These are phyloP conservation scores for Marasmius tenuissimus DNA, from an alignment of 1,284 basidiomycete genomes.

Conservation along the genomic window DNA sequence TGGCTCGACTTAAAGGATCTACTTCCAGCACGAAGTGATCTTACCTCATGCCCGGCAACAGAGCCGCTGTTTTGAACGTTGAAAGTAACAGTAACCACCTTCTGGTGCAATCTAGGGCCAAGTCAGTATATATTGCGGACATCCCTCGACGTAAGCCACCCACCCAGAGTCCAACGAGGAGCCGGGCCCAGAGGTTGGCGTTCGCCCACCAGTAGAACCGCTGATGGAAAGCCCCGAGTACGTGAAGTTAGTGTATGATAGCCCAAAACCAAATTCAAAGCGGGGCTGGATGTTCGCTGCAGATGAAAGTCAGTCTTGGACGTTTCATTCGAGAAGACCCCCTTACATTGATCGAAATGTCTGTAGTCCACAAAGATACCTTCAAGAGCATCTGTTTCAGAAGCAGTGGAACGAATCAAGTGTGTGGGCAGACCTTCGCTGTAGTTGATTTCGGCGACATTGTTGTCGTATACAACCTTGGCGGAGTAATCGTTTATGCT, in stretches of 20 bases:
- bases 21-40: conserved; percentile 5
- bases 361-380: conserved; percentile 64
- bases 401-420: background rate
- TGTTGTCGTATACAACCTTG: conserved; percentile 35
- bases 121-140: background rate
- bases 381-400: background rate
- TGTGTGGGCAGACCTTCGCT: conserved; percentile 33
- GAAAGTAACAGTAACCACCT: conserved; percentile 45
- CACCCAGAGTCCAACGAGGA: conserved; percentile 49
- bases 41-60: conserved; percentile 48
- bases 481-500: conserved; percentile 56
- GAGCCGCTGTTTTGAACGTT: conserved; percentile 45
- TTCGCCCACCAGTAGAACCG: conserved; percentile 39
- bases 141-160: conserved; percentile 6
- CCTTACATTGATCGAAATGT: conserved; percentile 48
- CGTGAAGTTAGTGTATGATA: conserved; percentile 68
- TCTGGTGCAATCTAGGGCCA: conserved; percentile 40
- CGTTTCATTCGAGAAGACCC: background rate
- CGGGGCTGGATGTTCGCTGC: conserved; percentile 54
- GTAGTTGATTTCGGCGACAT: conserved; percentile 39
- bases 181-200: conserved; percentile 38
- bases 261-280: conserved; percentile 70
- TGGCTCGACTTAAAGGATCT: conserved; percentile 2
- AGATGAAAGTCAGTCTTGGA: background rate
- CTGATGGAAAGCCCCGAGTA: conserved; percentile 46